These are phyloP conservation scores for Fibroporia radiculosa DNA, from an alignment of 768 basidiomycete genomes.

Conservation along the genomic window DNA sequence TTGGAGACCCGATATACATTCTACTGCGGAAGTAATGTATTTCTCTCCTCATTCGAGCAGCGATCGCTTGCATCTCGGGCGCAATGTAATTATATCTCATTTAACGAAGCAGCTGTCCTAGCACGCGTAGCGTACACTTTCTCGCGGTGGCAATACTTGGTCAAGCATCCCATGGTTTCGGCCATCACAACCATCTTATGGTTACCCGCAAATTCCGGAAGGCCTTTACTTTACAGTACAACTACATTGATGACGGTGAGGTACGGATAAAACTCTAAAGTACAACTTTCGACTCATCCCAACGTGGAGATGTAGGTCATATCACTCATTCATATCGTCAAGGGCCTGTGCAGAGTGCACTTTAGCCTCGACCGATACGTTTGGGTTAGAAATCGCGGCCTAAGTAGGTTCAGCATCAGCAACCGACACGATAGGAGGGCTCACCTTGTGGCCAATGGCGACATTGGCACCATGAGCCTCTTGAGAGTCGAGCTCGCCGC, in stretches of 20 bases:
- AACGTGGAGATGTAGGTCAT: not conserved
- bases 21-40: constrained; percentile 67
- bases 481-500: constrained; percentile 9
- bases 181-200: no score
- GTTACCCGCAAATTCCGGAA: no score
- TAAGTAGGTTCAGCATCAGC: constrained; percentile 24
- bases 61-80: no score
- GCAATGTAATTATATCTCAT: not conserved
- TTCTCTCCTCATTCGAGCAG: no score
- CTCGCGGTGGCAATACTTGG: no score
- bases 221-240: not conserved
- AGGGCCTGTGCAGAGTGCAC: constrained; percentile 37
- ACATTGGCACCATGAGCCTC: constrained; percentile 11
- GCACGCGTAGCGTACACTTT: no score
- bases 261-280: constrained; percentile 2
- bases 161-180: no score
- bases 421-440: not conserved
- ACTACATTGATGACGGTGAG: constrained; percentile 1
- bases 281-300: constrained; percentile 1
- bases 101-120: no score
- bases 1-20: constrained; percentile 89
- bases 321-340: constrained; percentile 24
- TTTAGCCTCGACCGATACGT: constrained; percentile 49
- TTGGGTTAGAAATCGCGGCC: constrained; percentile 48
- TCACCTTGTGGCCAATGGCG: constrained; percentile 14